Evolutionary conservation across 306 rosid genomes (phyloP), one percentile per base, ranked within the genome.

Genomic region (Pyrus pyrifolia): DNA sequence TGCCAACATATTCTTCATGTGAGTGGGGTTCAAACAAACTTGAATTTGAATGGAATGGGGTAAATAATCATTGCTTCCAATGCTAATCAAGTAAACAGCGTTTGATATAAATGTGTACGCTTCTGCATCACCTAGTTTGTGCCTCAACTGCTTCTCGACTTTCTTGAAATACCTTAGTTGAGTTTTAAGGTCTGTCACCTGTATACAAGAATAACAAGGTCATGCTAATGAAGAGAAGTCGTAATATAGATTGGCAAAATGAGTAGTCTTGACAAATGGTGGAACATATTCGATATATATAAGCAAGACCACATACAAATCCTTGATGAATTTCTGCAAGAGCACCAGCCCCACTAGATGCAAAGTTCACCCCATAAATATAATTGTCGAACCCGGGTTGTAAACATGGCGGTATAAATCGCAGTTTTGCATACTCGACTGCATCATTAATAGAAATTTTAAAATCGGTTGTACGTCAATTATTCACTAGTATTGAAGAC

Each of bases 31-130:
- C 15, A 29, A 82, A 29, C 7, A 58, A 71, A 23, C 58, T 76
- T 6, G 79, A 85, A 79, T 83, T 79, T 19, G 63, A 44, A 18
- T 15, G 1, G 63, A 69, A 73, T 59, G 82, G 71, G 19, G 49
- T 30, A 5, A 35, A 45, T 85, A 87, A 40, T 87, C 91, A n/a
- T 80, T 84, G 76, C 65, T 70, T 52, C 89, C 87, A 22, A 76
- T 70, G 46, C 81, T 70, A 40, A 85, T 68, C 67, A 87, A 72
- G 82, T 85, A 84, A 1, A 87, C 85, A 42, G 81, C 84, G 52
- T 62, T 72, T 6, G 77, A 74, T 62, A 85, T 21, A 38, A 81
- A 30, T 66, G 33, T 66, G 31, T 71, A 65, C 65, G 81, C 85
- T 74, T 72, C 78, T 46, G 35, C 22, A n/a, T 83, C 71, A 0